Conservation (phyloP, 208 protist species). For the Leishmania turanica region DNA sequence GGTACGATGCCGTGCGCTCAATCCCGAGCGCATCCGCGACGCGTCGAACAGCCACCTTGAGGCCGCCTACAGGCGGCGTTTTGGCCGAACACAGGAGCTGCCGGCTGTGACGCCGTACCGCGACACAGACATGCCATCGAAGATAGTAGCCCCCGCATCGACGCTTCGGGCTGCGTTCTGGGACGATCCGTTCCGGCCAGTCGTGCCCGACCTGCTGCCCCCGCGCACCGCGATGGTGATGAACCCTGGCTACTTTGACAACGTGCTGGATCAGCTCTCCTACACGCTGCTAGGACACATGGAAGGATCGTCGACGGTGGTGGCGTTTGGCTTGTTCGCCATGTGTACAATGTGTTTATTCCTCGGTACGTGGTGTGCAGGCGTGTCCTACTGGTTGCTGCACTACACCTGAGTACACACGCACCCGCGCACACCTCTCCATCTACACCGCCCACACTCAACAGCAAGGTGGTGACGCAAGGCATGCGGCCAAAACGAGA, state of each 20-base stretch:
- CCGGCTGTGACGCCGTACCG: constrained; percentile 10
- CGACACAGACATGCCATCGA: constrained; percentile 11
- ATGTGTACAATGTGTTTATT: constrained; percentile 11
- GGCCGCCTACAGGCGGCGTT: constrained; percentile 19
- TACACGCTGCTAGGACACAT: constrained; percentile 39
- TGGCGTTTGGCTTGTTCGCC: constrained; percentile 16
- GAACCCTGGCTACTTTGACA: constrained; percentile 61
- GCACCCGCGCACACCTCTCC: background rate
- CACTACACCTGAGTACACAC: constrained; percentile 3
- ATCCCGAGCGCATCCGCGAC: constrained; percentile 27
- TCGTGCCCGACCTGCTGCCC: constrained; percentile 34
- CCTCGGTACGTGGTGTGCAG: constrained; percentile 21
- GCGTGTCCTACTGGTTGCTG: constrained; percentile 20
- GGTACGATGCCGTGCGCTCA: constrained; percentile 33
- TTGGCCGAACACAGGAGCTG: constrained; percentile 7
- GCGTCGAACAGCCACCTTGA: constrained; percentile 34
- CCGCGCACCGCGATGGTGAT: constrained; percentile 45
- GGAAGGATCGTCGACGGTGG: constrained; percentile 15
- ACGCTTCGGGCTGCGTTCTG: constrained; percentile 25
- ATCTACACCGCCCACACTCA: background rate
- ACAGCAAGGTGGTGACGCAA: background rate
- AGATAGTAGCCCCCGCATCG: constrained; percentile 16
- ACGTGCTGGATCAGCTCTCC: constrained; percentile 25
- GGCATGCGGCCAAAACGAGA: background rate
- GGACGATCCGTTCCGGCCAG: constrained; percentile 50